Evolutionary conservation across 495 filamentous ascomycete species (phyloP).

Genomic region (Bathelium albidoporum): DNA sequence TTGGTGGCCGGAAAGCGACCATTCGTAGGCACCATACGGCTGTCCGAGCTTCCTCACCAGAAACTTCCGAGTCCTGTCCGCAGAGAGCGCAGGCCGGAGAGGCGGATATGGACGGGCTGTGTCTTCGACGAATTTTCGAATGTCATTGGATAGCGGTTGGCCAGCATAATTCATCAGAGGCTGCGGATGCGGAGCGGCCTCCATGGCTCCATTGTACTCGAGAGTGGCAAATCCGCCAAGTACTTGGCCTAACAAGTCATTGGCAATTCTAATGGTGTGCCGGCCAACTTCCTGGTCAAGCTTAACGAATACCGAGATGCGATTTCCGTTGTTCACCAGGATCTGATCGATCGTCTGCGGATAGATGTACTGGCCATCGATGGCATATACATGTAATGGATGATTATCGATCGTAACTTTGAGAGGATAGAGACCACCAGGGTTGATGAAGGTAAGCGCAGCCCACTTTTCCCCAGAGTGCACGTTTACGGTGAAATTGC

Average conservation of each 20-base stretch:
- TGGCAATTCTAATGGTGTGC: slow-evolving; percentile 4
- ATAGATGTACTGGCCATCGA: slow-evolving; percentile 10
- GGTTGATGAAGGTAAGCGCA: slow-evolving; percentile 3
- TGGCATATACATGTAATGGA: slow-evolving; percentile 5
- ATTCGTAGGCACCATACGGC: slow-evolving; percentile 1
- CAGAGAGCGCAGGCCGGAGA: not conserved
- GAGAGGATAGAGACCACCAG: slow-evolving; percentile 6
- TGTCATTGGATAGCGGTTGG: not conserved
- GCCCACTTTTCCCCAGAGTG: slow-evolving; percentile 3
- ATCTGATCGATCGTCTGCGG: slow-evolving; percentile 6
- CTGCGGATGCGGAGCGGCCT: not conserved
- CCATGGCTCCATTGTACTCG: slow-evolving; percentile 3
- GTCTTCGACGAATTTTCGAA: not conserved
- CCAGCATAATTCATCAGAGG: slow-evolving; percentile 8
- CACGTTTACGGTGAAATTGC: slow-evolving; percentile 2
- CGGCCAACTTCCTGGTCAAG: slow-evolving; percentile 5
- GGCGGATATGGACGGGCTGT: slow-evolving; percentile 6
- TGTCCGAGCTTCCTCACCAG: not conserved
- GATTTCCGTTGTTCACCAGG: slow-evolving; percentile 8
- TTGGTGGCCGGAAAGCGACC: slow-evolving; percentile 3
- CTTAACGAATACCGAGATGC: slow-evolving; percentile 9
- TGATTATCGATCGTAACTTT: slow-evolving; percentile 8
- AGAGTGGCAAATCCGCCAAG: not conserved
- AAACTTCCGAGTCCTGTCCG: slow-evolving; percentile 5
- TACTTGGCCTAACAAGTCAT: slow-evolving; percentile 6